Conservation (phyloP, 1,284 basidiomycete species). For the Apiotrichum montevideense region DNA sequence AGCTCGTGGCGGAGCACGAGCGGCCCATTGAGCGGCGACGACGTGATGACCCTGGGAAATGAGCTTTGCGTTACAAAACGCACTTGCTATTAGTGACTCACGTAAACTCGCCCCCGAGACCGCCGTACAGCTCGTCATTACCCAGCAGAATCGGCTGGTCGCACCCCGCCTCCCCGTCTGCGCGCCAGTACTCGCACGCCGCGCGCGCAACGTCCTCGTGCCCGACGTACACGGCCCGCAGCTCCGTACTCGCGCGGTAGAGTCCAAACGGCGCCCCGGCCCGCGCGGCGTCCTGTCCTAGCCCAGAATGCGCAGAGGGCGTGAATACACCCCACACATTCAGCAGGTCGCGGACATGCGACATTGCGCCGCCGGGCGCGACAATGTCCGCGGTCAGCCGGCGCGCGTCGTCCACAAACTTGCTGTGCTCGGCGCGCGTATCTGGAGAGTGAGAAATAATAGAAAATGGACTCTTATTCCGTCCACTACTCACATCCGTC, state of each 20-base stretch:
- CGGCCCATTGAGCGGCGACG: constrained; percentile 68
- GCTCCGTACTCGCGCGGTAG: constrained; percentile 70
- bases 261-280: constrained; percentile 68
- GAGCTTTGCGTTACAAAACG: too few species aligned
- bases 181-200: constrained; percentile 54
- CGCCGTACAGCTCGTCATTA: constrained; percentile 75
- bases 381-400: constrained; percentile 65
- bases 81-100: constrained; percentile 44
- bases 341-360: constrained; percentile 65
- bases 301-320: constrained; percentile 61
- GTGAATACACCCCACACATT: constrained; percentile 79
- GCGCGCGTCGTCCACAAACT: constrained; percentile 64
- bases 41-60: constrained; percentile 61
- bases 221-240: constrained; percentile 67
- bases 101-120: constrained; percentile 76
- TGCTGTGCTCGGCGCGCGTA: constrained; percentile 55
- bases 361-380: constrained; percentile 62
- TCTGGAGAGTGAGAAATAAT: constrained; percentile 49
- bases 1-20: constrained; percentile 75
- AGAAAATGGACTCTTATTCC: not conserved
- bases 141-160: constrained; percentile 73
- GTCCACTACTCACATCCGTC: constrained; percentile 62
- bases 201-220: constrained; percentile 61
- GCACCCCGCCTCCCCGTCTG: constrained; percentile 51
- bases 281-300: constrained; percentile 63